A percentile compares a stretch with the other conserved stretches of the same genome.
Evolutionary conservation across 495 filamentous ascomycete species (phyloP).

Genomic region (Chaetomium fimeti): DNA sequence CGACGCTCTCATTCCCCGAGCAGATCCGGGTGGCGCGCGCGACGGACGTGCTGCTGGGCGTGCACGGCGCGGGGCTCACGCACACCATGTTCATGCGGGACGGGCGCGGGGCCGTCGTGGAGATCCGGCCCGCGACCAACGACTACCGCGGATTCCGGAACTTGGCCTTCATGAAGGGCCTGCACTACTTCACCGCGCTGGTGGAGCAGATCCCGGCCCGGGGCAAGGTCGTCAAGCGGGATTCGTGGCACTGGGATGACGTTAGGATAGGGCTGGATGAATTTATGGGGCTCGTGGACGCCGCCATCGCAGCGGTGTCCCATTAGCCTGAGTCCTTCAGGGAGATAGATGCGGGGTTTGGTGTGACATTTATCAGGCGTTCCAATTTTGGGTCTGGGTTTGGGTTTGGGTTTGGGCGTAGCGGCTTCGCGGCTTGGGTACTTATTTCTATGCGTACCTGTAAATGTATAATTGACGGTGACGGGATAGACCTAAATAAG

Average conservation of each 20-base stretch:
- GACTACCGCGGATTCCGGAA: neutral
- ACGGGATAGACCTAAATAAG: too few species aligned
- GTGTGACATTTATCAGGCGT: neutral
- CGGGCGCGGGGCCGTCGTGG: neutral
- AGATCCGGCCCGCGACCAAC: neutral
- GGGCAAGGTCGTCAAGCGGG: neutral
- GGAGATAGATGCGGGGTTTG: neutral
- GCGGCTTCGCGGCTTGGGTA: too few species aligned
- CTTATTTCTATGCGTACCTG: too few species aligned
- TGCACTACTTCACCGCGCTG: neutral
- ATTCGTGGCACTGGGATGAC: conserved; percentile 3
- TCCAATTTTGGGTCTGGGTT: neutral
- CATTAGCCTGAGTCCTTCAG: neutral
- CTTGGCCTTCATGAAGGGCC: neutral
- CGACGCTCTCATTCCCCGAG: neutral
- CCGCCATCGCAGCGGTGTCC: neutral
- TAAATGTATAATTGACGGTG: too few species aligned
- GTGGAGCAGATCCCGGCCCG: neutral
- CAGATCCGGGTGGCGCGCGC: neutral
- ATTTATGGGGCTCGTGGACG: neutral
- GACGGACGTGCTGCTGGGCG: conserved; percentile 1
- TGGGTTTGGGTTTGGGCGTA: too few species aligned
- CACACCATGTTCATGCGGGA: neutral
- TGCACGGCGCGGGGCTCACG: conserved; percentile 2
- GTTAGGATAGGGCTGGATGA: neutral